Conservation (phyloP, 371 early-diverging fungal genomes). For the Gilbertella persicaria region DNA sequence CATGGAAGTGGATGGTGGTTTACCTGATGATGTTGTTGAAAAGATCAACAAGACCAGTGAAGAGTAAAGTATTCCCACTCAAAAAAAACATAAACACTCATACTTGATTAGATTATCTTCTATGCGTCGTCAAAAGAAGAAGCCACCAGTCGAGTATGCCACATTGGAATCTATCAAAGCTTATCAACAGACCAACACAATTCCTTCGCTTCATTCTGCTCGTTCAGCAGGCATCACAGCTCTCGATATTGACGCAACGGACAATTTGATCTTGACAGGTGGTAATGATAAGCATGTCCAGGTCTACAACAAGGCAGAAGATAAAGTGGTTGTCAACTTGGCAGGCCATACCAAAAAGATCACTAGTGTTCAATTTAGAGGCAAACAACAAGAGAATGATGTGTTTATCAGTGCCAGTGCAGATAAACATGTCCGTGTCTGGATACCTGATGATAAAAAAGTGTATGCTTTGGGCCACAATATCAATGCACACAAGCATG, state of each 20-base stretch:
- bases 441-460: constrained; percentile 51
- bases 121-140: constrained; percentile 79
- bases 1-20: constrained; percentile 59
- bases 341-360: constrained; percentile 85
- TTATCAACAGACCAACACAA: constrained; percentile 51
- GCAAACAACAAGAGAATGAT: constrained; percentile 50
- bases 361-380: constrained; percentile 69
- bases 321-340: constrained; percentile 69
- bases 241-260: constrained; percentile 64
- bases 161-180: constrained; percentile 68
- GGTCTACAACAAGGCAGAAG: constrained; percentile 64
- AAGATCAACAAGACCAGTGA: constrained; percentile 64
- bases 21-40: constrained; percentile 55
- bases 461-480: constrained; percentile 58
- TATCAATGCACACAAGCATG: constrained; percentile 67
- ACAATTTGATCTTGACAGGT: constrained; percentile 74
- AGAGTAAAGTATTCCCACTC: constrained; percentile 43
- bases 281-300: constrained; percentile 81
- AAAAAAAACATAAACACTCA: background rate
- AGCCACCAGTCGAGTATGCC: constrained; percentile 73
- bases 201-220: constrained; percentile 75
- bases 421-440: constrained; percentile 84
- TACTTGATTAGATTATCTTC: constrained; percentile 55
- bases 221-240: constrained; percentile 79
- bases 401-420: constrained; percentile 73